Evolutionary conservation across 108 stramenopile species (phyloP), one percentile per base, ranked within the genome.

Genomic region (Schizochytrium sp.): DNA sequence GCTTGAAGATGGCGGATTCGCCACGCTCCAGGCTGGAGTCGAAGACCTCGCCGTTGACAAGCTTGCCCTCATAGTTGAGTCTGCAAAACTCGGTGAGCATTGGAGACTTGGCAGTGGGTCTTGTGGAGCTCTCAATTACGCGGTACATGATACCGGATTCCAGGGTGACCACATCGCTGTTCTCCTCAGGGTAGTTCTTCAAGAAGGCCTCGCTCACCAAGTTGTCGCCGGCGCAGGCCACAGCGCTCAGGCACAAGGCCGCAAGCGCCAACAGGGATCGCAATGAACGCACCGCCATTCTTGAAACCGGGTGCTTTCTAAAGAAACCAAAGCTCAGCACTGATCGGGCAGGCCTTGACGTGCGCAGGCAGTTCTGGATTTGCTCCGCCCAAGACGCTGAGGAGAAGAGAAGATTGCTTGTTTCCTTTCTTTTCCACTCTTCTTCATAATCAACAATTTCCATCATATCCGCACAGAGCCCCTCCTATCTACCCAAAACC

Each of bases 61-160:
- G 76, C 76, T 49, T 83, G 76, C 76, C 76, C 13, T 49, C 53
- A 53, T 83, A 83, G 76, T 83, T 0, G 10, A 83, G 10, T 53
- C 40, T 49, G 76, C 76, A 83, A 0, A 55, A 53, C 28, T 55
- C 53, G 13, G 10, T 28, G 17, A 42, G 15, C 47, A 1, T 40
- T 7, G 76, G 76, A n/a, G 76, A 83, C 76, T 83, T 83, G 76
- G 76, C 76, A 46, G 47, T 53, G 28, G 76, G 50, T 47, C 28
- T 56, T 13, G 47, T 55, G 45, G 50, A n/a, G 28, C 17, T 28
- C 76, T 83, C 12, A 5, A 83, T 47, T n/a, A 83, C 76, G 50
- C 76, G 76, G 76, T 83, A 83, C 76, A 83, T 56, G 50, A 83
- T 53, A 5, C 76, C 76, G 47, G 50, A 55, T 5, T 47, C 12